Conservation (phyloP, 352 stramenopile species). For the Phytopythium mirpurense region DNA sequence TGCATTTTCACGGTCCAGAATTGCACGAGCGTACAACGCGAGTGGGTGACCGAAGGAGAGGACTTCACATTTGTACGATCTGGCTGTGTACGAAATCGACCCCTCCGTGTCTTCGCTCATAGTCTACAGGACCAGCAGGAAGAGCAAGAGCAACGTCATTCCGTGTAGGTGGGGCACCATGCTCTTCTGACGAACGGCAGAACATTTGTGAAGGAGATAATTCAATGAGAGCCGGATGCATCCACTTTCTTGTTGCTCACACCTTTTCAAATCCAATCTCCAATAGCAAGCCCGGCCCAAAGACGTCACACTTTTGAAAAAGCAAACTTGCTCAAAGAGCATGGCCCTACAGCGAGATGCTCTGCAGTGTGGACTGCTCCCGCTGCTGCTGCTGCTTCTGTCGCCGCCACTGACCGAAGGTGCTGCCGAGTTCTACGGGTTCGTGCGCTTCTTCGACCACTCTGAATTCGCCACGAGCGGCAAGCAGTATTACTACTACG, state of each 20-base stretch:
- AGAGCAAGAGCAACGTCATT: conserved; percentile 7
- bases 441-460: conserved; percentile 18
- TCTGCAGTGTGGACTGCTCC: no score
- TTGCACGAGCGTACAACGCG: conserved; percentile 12
- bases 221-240: no score
- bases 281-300: no score
- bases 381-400: neutral
- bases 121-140: conserved; percentile 16
- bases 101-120: conserved; percentile 22
- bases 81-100: conserved; percentile 19
- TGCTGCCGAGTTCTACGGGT: neutral
- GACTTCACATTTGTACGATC: conserved; percentile 13
- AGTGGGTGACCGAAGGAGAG: conserved; percentile 15
- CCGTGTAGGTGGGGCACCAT: conserved; percentile 11
- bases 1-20: conserved; percentile 19
- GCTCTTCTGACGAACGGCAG: neutral
- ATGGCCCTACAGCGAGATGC: no score
- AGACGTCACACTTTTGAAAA: no score
- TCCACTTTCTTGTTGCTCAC: neutral
- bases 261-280: neutral
- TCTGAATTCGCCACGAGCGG: conserved; percentile 4
- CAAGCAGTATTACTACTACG: conserved; percentile 15
- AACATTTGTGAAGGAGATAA: no score
- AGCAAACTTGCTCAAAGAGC: no score
- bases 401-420: neutral